These are phyloP conservation scores for Aquanectria penicillioides DNA, from an alignment of 2,329 filamentous ascomycete genomes.

Conservation along the genomic window DNA sequence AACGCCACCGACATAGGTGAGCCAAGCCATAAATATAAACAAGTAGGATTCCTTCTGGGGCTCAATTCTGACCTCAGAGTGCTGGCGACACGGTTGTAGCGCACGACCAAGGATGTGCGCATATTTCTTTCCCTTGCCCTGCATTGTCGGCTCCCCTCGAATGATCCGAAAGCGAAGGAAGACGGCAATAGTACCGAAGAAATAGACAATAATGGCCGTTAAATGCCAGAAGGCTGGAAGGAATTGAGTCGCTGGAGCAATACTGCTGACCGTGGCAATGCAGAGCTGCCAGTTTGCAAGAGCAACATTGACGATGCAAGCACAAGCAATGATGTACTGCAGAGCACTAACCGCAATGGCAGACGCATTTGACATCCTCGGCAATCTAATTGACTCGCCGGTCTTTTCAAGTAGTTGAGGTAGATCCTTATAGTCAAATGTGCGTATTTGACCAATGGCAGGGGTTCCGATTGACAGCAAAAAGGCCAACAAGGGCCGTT, in stretches of 20 bases:
- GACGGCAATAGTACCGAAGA: not conserved
- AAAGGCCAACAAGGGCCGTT: not conserved
- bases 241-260: constrained; percentile 1
- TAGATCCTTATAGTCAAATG: not conserved
- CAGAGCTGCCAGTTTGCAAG: constrained; percentile 4
- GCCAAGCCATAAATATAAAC: constrained; percentile 4
- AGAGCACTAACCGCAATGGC: not conserved
- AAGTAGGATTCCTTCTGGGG: not conserved
- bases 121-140: not conserved
- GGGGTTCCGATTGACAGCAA: not conserved
- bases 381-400: not conserved
- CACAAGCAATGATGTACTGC: not conserved
- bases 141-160: not conserved
- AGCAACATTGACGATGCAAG: not conserved
- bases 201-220: not conserved
- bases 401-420: not conserved
- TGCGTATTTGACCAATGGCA: not conserved
- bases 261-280: not conserved
- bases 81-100: not conserved
- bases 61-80: not conserved
- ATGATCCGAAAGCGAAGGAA: not conserved
- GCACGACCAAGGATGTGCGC: not conserved
- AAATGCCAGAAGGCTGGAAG: not conserved
- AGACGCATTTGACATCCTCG: not conserved
- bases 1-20: not conserved